Conservation (phyloP, 78 protist genomes). For the Mantamonas sphyraenae region DNA sequence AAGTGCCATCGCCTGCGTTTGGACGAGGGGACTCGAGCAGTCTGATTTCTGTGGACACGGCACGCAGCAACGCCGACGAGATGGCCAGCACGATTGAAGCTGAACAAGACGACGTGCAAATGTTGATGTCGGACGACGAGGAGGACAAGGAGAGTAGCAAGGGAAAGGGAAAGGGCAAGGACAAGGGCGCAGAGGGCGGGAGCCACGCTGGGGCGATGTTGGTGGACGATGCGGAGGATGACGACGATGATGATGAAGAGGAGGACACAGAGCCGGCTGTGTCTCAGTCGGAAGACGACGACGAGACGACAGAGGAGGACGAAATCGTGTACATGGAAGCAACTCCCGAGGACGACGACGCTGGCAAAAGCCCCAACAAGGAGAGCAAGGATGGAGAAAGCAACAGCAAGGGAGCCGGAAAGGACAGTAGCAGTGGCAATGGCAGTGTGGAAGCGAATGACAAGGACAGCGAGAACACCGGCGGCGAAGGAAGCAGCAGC, state of each 20-base stretch:
- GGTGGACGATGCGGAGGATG: too few species aligned
- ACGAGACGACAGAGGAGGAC: not conserved
- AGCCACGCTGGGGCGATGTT: too few species aligned
- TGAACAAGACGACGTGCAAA: not conserved
- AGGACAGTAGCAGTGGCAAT: too few species aligned
- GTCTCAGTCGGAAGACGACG: not conserved
- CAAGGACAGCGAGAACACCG: too few species aligned
- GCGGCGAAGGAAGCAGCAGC: too few species aligned
- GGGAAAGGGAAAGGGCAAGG: not conserved
- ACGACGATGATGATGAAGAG: not conserved
- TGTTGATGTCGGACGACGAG: not conserved
- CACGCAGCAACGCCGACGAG: not conserved
- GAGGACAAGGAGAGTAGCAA: not conserved
- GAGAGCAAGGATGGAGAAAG: too few species aligned
- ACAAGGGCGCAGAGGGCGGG: not conserved
- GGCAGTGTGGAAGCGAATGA: too few species aligned
- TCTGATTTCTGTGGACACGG: not conserved
- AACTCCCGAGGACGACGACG: too few species aligned
- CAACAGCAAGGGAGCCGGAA: too few species aligned
- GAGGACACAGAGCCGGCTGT: not conserved
- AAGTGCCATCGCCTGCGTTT: not conserved
- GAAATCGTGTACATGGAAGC: not conserved
- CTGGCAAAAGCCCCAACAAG: too few species aligned
- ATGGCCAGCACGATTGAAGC: not conserved
- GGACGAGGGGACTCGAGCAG: too few species aligned